phyloP scores from a whole-genome alignment of 2,329 filamentous ascomycete genomes.

The Monilinia vaccinii-corymbosi region DNA sequence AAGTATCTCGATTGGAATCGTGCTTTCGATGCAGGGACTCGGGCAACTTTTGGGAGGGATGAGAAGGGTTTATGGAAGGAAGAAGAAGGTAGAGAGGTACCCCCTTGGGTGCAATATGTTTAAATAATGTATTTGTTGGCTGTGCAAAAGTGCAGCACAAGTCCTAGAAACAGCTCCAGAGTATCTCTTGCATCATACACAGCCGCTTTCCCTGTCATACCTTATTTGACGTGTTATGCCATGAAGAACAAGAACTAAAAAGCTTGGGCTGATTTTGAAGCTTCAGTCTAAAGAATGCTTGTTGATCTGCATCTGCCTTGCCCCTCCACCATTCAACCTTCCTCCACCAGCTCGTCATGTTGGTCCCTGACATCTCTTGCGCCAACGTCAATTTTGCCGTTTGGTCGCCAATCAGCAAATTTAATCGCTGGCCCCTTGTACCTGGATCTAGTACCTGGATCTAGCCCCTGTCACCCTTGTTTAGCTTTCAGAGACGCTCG shows the following conservation, averaged over 20 bases:
- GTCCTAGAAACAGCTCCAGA: background rate
- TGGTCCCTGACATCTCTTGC: background rate
- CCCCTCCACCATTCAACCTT: conserved; percentile 2
- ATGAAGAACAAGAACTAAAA: background rate
- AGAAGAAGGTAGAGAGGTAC: background rate
- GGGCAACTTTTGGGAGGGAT: background rate
- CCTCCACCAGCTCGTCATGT: background rate
- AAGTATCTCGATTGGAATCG: background rate
- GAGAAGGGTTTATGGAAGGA: background rate
- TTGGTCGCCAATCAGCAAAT: background rate
- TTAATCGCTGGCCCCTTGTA: conserved; percentile 5
- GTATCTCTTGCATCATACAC: conserved; percentile 1
- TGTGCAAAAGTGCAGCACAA: background rate
- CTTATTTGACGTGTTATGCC: background rate
- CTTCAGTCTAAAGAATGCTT: too few relatives aligned
- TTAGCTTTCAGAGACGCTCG: background rate
- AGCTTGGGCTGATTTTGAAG: background rate
- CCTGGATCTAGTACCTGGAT: background rate
- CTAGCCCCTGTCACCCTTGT: background rate
- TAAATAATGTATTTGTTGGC: background rate
- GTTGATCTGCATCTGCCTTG: background rate
- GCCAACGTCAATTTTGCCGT: background rate
- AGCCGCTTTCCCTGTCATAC: background rate
- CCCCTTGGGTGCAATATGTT: background rate
- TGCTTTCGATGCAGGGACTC: background rate